These are phyloP conservation scores for Euphorbia lathyris DNA, from an alignment of 345 rosid genomes.

Conservation along the genomic window DNA sequence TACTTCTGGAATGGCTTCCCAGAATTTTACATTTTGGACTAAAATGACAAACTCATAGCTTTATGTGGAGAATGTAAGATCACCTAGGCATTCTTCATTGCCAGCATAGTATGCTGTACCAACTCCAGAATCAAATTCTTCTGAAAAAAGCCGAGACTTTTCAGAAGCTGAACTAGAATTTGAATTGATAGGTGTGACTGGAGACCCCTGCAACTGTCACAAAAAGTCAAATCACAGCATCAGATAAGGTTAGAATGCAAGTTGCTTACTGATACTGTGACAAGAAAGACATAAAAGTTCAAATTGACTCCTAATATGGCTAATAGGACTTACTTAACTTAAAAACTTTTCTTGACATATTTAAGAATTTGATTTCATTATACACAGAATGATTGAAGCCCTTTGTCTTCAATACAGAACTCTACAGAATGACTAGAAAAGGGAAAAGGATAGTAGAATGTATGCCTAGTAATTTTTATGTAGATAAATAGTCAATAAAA, in stretches of 20 bases:
- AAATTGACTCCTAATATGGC: not conserved
- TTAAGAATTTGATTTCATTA: not conserved
- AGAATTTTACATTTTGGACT: not conserved
- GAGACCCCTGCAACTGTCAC: slow-evolving; percentile 58
- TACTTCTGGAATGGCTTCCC: not conserved
- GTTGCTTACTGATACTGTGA: not conserved
- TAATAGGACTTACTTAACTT: not conserved
- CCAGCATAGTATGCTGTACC: slow-evolving; percentile 36
- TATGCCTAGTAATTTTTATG: not conserved
- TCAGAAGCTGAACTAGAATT: slow-evolving; percentile 75
- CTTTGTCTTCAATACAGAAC: too few relatives aligned
- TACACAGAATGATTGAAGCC: not conserved
- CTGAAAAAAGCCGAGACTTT: slow-evolving; percentile 47
- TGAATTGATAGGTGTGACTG: slow-evolving; percentile 76
- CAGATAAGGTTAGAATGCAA: slow-evolving; percentile 7
- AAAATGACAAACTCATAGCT: slow-evolving; percentile 6
- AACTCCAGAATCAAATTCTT: slow-evolving; percentile 62
- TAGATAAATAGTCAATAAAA: not conserved
- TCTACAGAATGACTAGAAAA: not conserved
- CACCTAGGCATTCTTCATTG: slow-evolving; percentile 32
- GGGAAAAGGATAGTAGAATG: not conserved
- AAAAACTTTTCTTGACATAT: not conserved
- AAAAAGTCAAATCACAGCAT: slow-evolving; percentile 23
- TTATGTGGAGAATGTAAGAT: slow-evolving; percentile 12
- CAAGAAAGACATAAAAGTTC: not conserved